Evolutionary conservation across 2,329 filamentous ascomycete species (phyloP), one percentile per base, ranked within the genome.

Genomic region (Diaporthe caulivora): DNA sequence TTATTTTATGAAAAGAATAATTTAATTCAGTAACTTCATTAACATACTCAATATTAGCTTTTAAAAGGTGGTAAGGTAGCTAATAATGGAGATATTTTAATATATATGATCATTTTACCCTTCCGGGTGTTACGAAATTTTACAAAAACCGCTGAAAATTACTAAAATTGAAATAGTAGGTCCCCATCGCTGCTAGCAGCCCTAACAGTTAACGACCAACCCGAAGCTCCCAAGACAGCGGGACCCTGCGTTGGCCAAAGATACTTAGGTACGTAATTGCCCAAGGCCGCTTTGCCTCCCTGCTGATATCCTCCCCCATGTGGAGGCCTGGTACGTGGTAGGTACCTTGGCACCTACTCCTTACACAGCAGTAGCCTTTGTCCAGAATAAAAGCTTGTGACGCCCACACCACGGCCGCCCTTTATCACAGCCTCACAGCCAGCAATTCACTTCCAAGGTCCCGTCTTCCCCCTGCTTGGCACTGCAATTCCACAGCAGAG

Each of bases 361-460:
- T 6, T 40, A 13, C 37, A 6, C 37, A 40, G 13, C 29, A n/a
- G 29, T 21, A 37, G 57, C 31, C 62, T 67, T 67, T 67, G 62
- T 67, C 62, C 62, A 67, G 40, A 67, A 60, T 71, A 71, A 71
- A 71, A 71, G 68, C 68, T 71, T 71, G 54, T 71, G 68, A 71
- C 34, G 42, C 68, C 68, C 68, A n/a, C 68, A 1, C 68, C 54
- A 1, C 68, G 47, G 31, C 62, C 62, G 21, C 68, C 68, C 53
- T 37, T 37, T 40, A 31, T 29, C 37, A n/a, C 42, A 53, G 60
- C 44, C 62, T 53, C 62, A 53, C 29, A 9, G 31, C 29, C 17
- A 49, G 31, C 44, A 31, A 67, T 47, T 67, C 44, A 65, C 29
- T 24, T 9, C 60, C 60, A 65, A 65, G 44, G 60, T 51, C 42